Base-by-base conservation (phyloP, 306 rosid species). In the Canavalia gladiata region DNA sequence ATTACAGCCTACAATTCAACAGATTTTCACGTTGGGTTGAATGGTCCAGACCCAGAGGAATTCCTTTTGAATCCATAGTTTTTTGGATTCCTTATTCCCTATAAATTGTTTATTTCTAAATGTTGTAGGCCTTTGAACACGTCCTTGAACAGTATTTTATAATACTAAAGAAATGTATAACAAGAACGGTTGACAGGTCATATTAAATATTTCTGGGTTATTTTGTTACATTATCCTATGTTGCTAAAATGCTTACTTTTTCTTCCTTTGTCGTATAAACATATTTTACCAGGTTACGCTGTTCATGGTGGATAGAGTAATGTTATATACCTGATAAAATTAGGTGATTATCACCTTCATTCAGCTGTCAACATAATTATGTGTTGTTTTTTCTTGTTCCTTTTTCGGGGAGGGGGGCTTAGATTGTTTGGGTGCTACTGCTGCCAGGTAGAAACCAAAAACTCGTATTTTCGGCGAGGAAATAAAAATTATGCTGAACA, bases 1-100 rank as follows among this genome's bases (percentile, higher is more conserved):
- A 73, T 77, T 81, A 58, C 80, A 10, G 86, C 87, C 88, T 69
- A 82, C 83, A 69, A 81, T 81, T 84, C 82, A 74, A 77, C 83
- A 84, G 82, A 73, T 84, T 84, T 87, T 87, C 90, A 81, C 63
- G 84, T 84, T 84, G 87, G 51, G 77, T 87, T 84, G 82, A 74
- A 54, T 81, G 86, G 87, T 45, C 73, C 68, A 72, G 66, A 64
- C 47, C 34, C 75, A 46, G 68, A 80, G 86, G 87, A 80, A 55
- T 87, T 74, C 80, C 51, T 68, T 81, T 84, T 62, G 77, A 81
- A 68, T 78, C 84, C 81, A 8, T 72, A 77, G 82, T 45, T 76
- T 66, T 83, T 63, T 68, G 86, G 87, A 74, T 84, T 84, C 81
- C 68, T 46, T 67, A 52, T 68, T 74, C 86, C 87, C 81, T 72